Percentiles rank a stretch among this genome's conserved stretches.
Evolutionary conservation across 208 protist species (phyloP).

Genomic region (Crithidia brevicula): DNA sequence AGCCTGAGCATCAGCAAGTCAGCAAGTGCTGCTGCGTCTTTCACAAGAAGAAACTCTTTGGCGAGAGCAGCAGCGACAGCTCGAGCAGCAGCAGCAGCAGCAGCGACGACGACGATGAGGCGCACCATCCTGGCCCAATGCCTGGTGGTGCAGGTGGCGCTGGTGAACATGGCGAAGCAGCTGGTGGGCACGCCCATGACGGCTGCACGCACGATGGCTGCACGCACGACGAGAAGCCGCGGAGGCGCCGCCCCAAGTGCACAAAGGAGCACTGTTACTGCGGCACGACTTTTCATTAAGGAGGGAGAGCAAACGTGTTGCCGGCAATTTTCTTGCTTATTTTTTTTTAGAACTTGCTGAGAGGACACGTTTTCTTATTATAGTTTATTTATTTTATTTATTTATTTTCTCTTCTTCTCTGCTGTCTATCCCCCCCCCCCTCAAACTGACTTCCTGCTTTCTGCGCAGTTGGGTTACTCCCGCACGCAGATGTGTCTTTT

Average conservation of each 20-base stretch:
- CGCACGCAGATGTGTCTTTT: too few species aligned
- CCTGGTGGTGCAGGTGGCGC: background rate
- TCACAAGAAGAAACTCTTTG: slow-evolving; percentile 90
- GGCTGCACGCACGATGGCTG: slow-evolving; percentile 12
- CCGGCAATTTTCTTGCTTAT: slow-evolving; percentile 1
- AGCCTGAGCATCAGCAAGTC: slow-evolving; percentile 72
- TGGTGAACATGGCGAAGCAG: background rate
- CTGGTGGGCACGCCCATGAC: slow-evolving; percentile 4
- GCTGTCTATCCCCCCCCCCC: too few species aligned
- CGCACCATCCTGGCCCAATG: background rate
- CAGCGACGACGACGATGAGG: slow-evolving; percentile 9
- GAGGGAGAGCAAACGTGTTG: background rate
- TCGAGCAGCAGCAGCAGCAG: slow-evolving; percentile 39
- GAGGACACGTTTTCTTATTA: background rate
- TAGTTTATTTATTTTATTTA: background rate
- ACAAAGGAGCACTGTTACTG: slow-evolving; percentile 81
- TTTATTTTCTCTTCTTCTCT: background rate
- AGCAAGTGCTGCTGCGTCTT: slow-evolving; percentile 91
- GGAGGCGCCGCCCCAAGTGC: slow-evolving; percentile 39
- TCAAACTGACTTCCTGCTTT: too few species aligned
- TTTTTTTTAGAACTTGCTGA: background rate
- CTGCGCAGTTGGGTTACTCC: too few species aligned
- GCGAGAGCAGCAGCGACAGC: slow-evolving; percentile 80
- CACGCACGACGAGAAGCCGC: slow-evolving; percentile 7
- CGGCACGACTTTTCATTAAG: slow-evolving; percentile 70